Conservation (phyloP, 139 green algal genomes). For the Volvox reticuliferus region DNA sequence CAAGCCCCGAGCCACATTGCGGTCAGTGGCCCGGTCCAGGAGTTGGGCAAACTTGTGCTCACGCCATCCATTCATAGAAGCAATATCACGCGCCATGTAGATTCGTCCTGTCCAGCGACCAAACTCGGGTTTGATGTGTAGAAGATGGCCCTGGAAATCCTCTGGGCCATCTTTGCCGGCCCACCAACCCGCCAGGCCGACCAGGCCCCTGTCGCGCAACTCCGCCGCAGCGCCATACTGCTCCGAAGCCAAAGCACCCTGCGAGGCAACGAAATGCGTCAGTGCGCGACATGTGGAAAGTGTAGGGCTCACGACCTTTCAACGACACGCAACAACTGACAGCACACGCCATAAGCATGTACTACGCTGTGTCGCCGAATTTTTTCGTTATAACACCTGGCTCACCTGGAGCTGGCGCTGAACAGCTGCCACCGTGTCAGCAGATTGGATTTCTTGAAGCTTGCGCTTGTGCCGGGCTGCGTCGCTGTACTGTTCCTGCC, state of each 20-base stretch:
- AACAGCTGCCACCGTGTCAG: slow-evolving; percentile 51
- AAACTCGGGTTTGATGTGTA: slow-evolving; percentile 72
- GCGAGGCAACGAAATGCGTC: neutral
- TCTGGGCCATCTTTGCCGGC: slow-evolving; percentile 58
- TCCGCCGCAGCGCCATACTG: slow-evolving; percentile 74
- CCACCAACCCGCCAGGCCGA: slow-evolving; percentile 86
- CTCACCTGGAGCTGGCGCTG: slow-evolving; percentile 56
- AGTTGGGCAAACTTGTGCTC: slow-evolving; percentile 33
- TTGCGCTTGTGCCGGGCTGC: slow-evolving; percentile 46
- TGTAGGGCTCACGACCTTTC: too few species aligned
- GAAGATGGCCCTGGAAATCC: slow-evolving; percentile 82
- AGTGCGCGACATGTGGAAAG: too few species aligned
- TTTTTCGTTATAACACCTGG: too few species aligned
- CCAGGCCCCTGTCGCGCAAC: slow-evolving; percentile 74
- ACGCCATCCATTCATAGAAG: slow-evolving; percentile 56
- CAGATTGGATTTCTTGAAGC: slow-evolving; percentile 41
- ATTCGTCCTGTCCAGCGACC: slow-evolving; percentile 68
- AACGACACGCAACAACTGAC: too few species aligned
- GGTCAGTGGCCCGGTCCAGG: slow-evolving; percentile 8
- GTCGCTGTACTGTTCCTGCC: slow-evolving; percentile 51
- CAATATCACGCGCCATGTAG: slow-evolving; percentile 74
- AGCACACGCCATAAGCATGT: too few species aligned
- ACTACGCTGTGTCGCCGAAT: too few species aligned
- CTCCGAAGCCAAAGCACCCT: slow-evolving; percentile 67
- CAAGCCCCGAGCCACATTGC: slow-evolving; percentile 5